phyloP scores from a whole-genome alignment of 176 grass and related monocot genomes.

The Oryza rufipogon region DNA sequence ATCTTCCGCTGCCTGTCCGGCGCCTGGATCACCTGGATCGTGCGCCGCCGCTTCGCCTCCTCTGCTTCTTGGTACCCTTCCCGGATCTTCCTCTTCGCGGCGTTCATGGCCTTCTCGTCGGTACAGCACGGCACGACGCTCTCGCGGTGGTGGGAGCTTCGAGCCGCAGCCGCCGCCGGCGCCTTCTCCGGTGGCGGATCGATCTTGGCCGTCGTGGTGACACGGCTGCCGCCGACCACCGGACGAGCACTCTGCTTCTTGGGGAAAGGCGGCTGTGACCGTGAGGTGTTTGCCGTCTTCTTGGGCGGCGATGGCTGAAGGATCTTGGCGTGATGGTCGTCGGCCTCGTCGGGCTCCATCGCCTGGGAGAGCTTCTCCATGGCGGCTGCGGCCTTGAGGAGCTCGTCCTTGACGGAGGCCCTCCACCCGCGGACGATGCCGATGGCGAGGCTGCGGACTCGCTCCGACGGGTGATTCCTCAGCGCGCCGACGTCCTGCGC shows the following conservation, averaged over 20 bases:
- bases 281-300: not conserved
- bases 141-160: not conserved
- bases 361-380: not conserved
- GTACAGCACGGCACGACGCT: not conserved
- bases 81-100: not conserved
- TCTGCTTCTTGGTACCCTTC: not conserved
- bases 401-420: not conserved
- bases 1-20: not conserved
- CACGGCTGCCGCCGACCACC: no score
- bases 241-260: not conserved
- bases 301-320: not conserved
- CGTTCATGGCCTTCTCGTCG: not conserved
- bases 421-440: not conserved
- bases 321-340: not conserved
- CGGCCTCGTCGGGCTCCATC: not conserved
- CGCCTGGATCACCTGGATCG: not conserved
- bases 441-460: conserved; percentile 11
- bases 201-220: no score
- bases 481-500: not conserved
- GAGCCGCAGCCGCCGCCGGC: no score
- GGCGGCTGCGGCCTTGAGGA: not conserved
- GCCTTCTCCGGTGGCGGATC: not conserved
- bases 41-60: not conserved
- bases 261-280: not conserved
- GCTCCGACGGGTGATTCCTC: conserved; percentile 12